Evolutionary conservation across 805 yeast species (phyloP).

Genomic region (Lipomyces sp.): DNA sequence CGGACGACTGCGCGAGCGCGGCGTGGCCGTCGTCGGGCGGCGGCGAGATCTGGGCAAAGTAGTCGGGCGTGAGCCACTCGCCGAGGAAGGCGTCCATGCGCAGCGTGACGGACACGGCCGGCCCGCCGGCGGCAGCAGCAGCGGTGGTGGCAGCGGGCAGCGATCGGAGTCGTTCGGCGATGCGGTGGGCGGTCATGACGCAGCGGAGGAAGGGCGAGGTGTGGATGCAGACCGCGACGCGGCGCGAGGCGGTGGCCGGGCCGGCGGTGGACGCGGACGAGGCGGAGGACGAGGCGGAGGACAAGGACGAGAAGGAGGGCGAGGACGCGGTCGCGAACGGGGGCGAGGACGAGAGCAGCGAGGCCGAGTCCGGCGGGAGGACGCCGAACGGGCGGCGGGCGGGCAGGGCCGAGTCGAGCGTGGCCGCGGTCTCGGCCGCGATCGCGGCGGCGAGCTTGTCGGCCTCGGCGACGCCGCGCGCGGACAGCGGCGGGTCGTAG

Average conservation of each 20-base stretch:
- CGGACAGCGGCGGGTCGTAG: slow-evolving; percentile 41
- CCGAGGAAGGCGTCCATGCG: slow-evolving; percentile 39
- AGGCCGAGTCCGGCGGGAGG: slow-evolving; percentile 1
- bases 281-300: slow-evolving; percentile 1
- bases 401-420: slow-evolving; percentile 13
- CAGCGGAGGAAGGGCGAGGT: slow-evolving; percentile 42
- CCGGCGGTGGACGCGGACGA: not conserved
- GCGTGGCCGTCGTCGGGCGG: slow-evolving; percentile 40
- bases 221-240: slow-evolving; percentile 31
- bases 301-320: not conserved
- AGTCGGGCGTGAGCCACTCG: slow-evolving; percentile 42
- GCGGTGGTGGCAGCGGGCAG: not conserved
- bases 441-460: slow-evolving; percentile 31
- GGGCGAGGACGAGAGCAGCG: slow-evolving; percentile 1
- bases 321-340: not conserved
- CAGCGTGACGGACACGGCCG: slow-evolving; percentile 11
- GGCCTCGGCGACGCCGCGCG: slow-evolving; percentile 35
- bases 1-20: slow-evolving; percentile 32
- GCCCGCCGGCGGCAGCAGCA: not conserved
- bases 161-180: slow-evolving; percentile 29
- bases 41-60: slow-evolving; percentile 36
- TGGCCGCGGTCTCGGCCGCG: slow-evolving; percentile 16
- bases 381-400: not conserved
- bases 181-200: slow-evolving; percentile 37
- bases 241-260: not conserved